A percentile compares a stretch with the other conserved stretches of the same genome.
phyloP scores from a whole-genome alignment of 306 rosid species.

The Cucurbita ficifolia region DNA sequence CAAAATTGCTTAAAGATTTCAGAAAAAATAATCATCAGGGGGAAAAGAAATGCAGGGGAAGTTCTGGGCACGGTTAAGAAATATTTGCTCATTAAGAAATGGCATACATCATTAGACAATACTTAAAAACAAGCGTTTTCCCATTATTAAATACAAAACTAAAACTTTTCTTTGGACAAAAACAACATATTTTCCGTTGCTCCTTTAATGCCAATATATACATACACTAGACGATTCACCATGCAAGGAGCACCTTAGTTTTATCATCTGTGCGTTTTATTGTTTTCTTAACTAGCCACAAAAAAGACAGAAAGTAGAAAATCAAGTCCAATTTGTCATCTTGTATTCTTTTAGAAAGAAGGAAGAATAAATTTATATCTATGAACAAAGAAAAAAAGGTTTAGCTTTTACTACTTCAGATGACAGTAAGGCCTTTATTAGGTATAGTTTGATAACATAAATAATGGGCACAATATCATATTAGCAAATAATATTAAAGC shows the following conservation, averaged over 20 bases:
- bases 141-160: too few species aligned
- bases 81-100: background rate
- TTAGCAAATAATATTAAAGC: background rate
- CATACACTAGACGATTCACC: background rate
- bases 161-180: too few species aligned
- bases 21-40: background rate
- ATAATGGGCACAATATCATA: background rate
- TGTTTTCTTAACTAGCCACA: background rate
- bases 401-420: background rate
- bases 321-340: background rate
- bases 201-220: background rate
- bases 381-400: background rate
- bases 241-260: conserved; percentile 37
- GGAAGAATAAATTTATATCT: background rate
- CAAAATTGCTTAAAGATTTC: background rate
- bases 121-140: too few species aligned
- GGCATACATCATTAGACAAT: background rate
- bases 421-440: background rate
- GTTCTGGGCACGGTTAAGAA: background rate
- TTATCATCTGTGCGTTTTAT: too few species aligned
- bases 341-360: background rate
- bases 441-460: background rate
- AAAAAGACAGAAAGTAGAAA: conserved; percentile 3
- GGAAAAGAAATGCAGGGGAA: background rate
- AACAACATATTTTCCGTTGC: background rate